These are phyloP conservation scores for Podila epicladia DNA, from an alignment of 192 early-diverging fungal genomes.

Conservation along the genomic window DNA sequence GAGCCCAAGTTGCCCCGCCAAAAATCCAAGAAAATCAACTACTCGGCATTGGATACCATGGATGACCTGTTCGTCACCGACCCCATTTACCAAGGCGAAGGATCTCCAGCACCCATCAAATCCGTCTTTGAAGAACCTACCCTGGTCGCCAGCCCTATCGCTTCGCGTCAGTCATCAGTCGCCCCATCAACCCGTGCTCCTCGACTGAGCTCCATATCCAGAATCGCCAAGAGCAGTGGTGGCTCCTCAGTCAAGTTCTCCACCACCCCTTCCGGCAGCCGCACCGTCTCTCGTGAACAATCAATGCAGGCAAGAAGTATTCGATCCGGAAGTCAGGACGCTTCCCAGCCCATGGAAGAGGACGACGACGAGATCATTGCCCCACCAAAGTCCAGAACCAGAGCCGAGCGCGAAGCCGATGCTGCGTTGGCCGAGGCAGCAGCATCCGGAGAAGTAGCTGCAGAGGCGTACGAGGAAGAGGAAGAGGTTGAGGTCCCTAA, in stretches of 20 bases:
- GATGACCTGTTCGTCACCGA: conserved; percentile 72
- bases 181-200: conserved; percentile 57
- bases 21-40: conserved; percentile 92
- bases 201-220: conserved; percentile 54
- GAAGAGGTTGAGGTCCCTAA: conserved; percentile 28
- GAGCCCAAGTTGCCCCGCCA: conserved; percentile 66
- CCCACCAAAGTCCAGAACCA: conserved; percentile 39
- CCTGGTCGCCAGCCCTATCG: conserved; percentile 26
- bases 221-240: conserved; percentile 47
- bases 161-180: conserved; percentile 46
- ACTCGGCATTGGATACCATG: conserved; percentile 68
- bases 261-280: conserved; percentile 38
- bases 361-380: conserved; percentile 55
- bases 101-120: conserved; percentile 24
- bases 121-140: conserved; percentile 47
- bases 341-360: conserved; percentile 47
- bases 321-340: conserved; percentile 17
- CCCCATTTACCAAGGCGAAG: conserved; percentile 5
- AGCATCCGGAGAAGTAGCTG: conserved; percentile 45
- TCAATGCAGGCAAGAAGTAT: conserved; percentile 45
- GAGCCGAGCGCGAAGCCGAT: conserved; percentile 43
- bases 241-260: conserved; percentile 37
- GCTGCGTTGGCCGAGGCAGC: conserved; percentile 32
- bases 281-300: conserved; percentile 46
- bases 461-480: conserved; percentile 60